Conservation (phyloP, 306 rosid species). For the Vigna trinervia region DNA sequence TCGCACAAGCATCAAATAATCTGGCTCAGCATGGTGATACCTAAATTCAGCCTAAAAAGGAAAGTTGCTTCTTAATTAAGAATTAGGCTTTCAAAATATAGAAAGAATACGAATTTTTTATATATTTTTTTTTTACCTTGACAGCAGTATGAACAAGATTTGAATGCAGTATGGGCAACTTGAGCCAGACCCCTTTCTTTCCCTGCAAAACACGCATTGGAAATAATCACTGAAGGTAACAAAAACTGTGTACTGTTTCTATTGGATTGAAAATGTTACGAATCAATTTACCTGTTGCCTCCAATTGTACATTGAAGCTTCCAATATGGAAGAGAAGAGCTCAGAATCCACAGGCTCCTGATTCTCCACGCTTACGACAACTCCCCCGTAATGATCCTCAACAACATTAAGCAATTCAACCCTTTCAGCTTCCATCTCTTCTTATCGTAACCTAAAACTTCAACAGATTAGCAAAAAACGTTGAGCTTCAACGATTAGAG, state of each 20-base stretch:
- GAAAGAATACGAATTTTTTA: background rate
- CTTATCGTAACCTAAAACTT: background rate
- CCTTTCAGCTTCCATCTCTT: constrained; percentile 39
- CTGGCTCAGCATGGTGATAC: constrained; percentile 86
- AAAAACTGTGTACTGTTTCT: no score
- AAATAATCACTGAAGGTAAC: background rate
- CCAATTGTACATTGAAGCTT: constrained; percentile 66
- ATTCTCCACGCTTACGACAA: constrained; percentile 54
- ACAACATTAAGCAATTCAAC: constrained; percentile 49
- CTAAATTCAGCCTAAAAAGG: constrained; percentile 69
- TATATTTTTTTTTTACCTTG: constrained; percentile 53
- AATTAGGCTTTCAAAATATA: constrained; percentile 2
- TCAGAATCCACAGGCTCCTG: constrained; percentile 56
- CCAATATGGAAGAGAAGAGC: constrained; percentile 52
- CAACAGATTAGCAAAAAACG: background rate
- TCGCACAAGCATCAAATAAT: constrained; percentile 79
- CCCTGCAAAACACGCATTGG: constrained; percentile 50
- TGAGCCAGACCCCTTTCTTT: constrained; percentile 84
- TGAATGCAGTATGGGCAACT: constrained; percentile 61
- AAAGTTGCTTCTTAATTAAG: background rate
- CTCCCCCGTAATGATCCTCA: constrained; percentile 71
- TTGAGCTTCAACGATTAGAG: background rate
- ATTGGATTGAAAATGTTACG: background rate
- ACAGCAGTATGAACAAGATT: constrained; percentile 72
- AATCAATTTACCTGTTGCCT: constrained; percentile 51